Percentiles rank a stretch among this genome's conserved stretches.
Conservation (phyloP, 768 basidiomycete species). For the Kwoniella europaea region DNA sequence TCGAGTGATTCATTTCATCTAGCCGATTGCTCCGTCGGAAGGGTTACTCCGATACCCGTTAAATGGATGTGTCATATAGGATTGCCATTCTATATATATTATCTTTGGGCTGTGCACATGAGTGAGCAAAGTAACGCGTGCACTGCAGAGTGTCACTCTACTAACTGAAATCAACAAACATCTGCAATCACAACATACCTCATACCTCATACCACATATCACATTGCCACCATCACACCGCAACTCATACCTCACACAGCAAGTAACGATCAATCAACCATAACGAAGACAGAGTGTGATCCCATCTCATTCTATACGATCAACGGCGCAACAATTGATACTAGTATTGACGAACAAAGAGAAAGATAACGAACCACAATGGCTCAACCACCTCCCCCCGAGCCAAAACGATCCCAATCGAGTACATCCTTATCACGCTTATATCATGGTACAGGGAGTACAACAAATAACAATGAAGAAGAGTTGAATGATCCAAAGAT, state of each 20-base stretch:
- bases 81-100: not conserved
- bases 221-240: not conserved
- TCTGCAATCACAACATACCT: not conserved
- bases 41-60: not conserved
- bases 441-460: slow-evolving; percentile 62
- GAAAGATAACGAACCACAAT: not conserved
- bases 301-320: not conserved
- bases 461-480: slow-evolving; percentile 66
- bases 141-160: slow-evolving; percentile 2
- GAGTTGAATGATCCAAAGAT: slow-evolving; percentile 67
- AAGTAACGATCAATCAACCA: not conserved
- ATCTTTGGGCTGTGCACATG: slow-evolving; percentile 15
- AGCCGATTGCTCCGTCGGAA: not conserved
- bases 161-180: not conserved
- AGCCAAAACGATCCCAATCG: slow-evolving; percentile 50
- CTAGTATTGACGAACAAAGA: not conserved
- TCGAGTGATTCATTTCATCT: no score
- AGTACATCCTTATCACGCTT: slow-evolving; percentile 53
- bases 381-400: slow-evolving; percentile 28
- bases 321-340: not conserved
- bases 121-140: slow-evolving; percentile 3
- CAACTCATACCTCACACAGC: not conserved
- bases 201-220: not conserved
- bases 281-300: not conserved
- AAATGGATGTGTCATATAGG: not conserved